Evolutionary conservation across 331 rosid species (phyloP).

Genomic region (Telfairia occidentalis): DNA sequence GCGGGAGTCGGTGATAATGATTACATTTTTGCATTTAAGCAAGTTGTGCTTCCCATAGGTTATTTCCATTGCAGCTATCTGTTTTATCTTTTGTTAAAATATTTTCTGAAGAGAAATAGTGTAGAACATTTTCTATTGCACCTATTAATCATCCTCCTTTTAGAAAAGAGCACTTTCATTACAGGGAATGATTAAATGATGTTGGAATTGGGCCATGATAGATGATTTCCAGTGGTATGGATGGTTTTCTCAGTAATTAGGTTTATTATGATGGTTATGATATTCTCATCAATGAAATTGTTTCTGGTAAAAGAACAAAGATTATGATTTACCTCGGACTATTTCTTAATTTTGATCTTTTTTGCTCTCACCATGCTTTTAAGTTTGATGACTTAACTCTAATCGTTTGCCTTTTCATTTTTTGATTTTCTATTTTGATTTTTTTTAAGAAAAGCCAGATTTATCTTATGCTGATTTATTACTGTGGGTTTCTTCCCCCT

Average conservation of each 20-base stretch:
- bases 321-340: not conserved
- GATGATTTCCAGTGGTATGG: not conserved
- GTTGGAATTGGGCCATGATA: not conserved
- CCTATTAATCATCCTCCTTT: not conserved
- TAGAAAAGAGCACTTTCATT: not conserved
- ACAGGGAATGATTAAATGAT: not conserved
- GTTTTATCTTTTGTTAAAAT: not conserved
- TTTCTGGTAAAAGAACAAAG: too few species aligned
- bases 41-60: slow-evolving; percentile 93
- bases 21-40: slow-evolving; percentile 78
- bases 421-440: not conserved
- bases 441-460: not conserved
- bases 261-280: not conserved
- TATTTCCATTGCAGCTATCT: slow-evolving; percentile 16
- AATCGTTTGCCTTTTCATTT: not conserved
- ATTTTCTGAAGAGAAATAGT: not conserved
- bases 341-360: not conserved
- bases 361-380: not conserved
- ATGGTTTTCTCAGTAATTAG: not conserved
- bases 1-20: slow-evolving; percentile 91
- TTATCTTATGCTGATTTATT: not conserved
- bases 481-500: not conserved
- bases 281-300: too few species aligned
- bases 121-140: not conserved
- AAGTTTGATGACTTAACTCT: not conserved